These are phyloP conservation scores for Laguncularia racemosa DNA, from an alignment of 345 rosid species.

Conservation along the genomic window DNA sequence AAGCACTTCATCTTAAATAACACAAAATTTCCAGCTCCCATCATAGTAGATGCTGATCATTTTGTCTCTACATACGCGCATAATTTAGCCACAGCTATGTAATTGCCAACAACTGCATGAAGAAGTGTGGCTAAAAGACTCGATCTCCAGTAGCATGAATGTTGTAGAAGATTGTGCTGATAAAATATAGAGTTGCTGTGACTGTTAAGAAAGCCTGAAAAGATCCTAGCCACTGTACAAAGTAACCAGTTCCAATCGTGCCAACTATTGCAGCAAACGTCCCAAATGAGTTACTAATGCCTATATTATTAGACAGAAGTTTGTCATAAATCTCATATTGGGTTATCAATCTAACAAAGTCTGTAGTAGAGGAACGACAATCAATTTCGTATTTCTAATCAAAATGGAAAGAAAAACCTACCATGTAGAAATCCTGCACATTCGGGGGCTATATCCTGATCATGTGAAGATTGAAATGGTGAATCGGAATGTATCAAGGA, in stretches of 20 bases:
- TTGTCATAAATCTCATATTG: neutral
- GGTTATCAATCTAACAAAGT: neutral
- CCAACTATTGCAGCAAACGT: conserved; percentile 91
- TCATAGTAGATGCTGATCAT: too few relatives aligned
- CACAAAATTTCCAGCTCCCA: too few relatives aligned
- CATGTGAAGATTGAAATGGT: neutral
- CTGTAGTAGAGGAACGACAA: neutral
- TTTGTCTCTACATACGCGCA: too few relatives aligned
- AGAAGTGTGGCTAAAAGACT: conserved; percentile 38
- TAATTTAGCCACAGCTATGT: too few relatives aligned
- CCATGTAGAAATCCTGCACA: conserved; percentile 88
- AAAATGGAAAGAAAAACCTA: conserved; percentile 10
- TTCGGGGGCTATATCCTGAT: conserved; percentile 93
- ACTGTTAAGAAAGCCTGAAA: conserved; percentile 76
- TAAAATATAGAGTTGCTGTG: conserved; percentile 79
- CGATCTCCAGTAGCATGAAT: conserved; percentile 72
- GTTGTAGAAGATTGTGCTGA: conserved; percentile 62
- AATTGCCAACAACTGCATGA: neutral
- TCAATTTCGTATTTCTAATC: neutral
- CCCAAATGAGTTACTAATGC: conserved; percentile 80
- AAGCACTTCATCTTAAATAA: too few relatives aligned
- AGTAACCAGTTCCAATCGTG: conserved; percentile 91
- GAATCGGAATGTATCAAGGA: neutral
- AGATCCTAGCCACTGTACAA: conserved; percentile 84
- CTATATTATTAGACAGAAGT: conserved; percentile 22